Percentiles rank a stretch among this genome's conserved stretches.
Evolutionary conservation across 2,329 filamentous ascomycete genomes (phyloP).

Genomic region (Colletotrichum magnum): DNA sequence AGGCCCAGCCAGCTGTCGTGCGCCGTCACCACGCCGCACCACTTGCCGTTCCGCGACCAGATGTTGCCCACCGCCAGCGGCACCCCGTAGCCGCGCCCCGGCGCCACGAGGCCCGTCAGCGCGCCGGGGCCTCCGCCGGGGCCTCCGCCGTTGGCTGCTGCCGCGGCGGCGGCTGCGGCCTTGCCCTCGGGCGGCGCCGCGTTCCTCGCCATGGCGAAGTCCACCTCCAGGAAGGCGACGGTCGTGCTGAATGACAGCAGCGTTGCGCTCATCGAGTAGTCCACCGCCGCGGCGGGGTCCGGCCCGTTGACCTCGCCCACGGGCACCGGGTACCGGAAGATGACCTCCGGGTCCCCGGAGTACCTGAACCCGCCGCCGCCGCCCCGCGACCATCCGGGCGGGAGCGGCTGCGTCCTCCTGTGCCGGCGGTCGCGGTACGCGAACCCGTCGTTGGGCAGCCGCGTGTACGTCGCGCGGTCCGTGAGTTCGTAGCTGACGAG

Average conservation of each 20-base stretch:
- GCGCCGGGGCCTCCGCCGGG: neutral
- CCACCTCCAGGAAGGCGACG: slow-evolving; percentile 56
- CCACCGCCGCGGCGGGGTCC: slow-evolving; percentile 16
- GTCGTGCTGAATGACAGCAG: slow-evolving; percentile 57
- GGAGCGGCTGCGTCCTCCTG: slow-evolving; percentile 48
- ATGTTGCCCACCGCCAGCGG: slow-evolving; percentile 61
- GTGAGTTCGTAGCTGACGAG: slow-evolving; percentile 57
- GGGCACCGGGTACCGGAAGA: slow-evolving; percentile 60
- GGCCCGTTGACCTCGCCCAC: slow-evolving; percentile 29
- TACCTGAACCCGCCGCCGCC: slow-evolving; percentile 54
- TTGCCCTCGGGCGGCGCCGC: slow-evolving; percentile 51
- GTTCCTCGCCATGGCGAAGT: slow-evolving; percentile 48
- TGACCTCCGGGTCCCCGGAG: slow-evolving; percentile 54
- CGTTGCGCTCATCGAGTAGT: slow-evolving; percentile 29
- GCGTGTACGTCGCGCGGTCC: slow-evolving; percentile 52
- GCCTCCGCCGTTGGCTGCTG: neutral
- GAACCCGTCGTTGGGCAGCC: slow-evolving; percentile 55
- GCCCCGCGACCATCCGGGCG: slow-evolving; percentile 56
- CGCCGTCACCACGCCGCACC: slow-evolving; percentile 59
- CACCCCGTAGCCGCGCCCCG: slow-evolving; percentile 30
- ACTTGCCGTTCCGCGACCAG: slow-evolving; percentile 52
- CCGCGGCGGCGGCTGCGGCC: slow-evolving; percentile 29
- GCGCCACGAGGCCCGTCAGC: slow-evolving; percentile 13
- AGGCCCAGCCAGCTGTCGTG: slow-evolving; percentile 62
- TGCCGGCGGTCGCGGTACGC: slow-evolving; percentile 56